A percentile compares a stretch with the other conserved stretches of the same genome.
Conservation (phyloP, 2,329 filamentous ascomycete genomes). For the Cyclaneusma minus region DNA sequence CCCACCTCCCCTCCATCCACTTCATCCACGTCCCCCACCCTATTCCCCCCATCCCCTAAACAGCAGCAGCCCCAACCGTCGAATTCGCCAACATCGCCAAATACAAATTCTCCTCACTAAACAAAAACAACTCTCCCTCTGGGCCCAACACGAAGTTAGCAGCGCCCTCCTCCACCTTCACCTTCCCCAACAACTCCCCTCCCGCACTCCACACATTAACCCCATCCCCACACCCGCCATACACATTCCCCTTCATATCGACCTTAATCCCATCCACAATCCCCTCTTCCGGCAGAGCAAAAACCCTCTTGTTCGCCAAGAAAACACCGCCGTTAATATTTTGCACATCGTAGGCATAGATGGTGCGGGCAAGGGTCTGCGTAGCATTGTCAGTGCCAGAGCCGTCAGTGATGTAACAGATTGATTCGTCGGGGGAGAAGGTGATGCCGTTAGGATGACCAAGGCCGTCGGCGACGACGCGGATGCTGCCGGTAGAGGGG, state of each 20-base stretch:
- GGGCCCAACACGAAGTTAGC: slow-evolving; percentile 17
- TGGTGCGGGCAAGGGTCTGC: slow-evolving; percentile 22
- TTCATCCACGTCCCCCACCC: too few species aligned
- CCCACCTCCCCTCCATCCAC: too few species aligned
- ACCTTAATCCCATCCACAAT: slow-evolving; percentile 44
- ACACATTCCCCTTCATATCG: slow-evolving; percentile 37
- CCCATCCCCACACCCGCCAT: slow-evolving; percentile 36
- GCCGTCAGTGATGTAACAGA: slow-evolving; percentile 41
- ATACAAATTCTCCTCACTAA: slow-evolving; percentile 13
- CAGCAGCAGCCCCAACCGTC: background rate
- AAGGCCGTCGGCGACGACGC: slow-evolving; percentile 42
- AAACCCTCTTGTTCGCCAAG: slow-evolving; percentile 21
- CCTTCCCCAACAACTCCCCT: slow-evolving; percentile 36
- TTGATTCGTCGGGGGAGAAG: slow-evolving; percentile 36
- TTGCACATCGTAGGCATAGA: slow-evolving; percentile 17
- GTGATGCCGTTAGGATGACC: slow-evolving; percentile 38
- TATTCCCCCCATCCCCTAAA: too few species aligned
- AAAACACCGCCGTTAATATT: slow-evolving; percentile 7
- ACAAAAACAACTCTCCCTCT: slow-evolving; percentile 13
- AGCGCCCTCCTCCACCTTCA: slow-evolving; percentile 11
- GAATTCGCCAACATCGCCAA: slow-evolving; percentile 7
- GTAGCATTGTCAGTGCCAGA: slow-evolving; percentile 28
- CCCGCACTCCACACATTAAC: slow-evolving; percentile 35
- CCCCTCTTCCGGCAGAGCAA: slow-evolving; percentile 37
- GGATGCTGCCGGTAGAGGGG: slow-evolving; percentile 30